These are phyloP conservation scores for Effrenium voratum DNA, from an alignment of 73 alveolate genomes.

Conservation along the genomic window DNA sequence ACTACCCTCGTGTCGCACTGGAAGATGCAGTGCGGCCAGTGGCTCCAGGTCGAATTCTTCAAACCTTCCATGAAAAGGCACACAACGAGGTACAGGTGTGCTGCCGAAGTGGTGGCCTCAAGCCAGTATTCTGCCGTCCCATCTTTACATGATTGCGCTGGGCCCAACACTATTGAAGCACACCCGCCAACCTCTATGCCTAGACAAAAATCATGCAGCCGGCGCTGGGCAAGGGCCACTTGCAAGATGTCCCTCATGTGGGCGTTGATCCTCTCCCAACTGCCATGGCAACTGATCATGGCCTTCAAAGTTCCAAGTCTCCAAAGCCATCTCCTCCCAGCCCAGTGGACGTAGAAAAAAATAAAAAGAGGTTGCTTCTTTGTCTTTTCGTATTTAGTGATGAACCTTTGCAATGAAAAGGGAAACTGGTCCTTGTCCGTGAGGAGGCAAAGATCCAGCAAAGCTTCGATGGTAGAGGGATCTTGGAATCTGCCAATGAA, in stretches of 20 bases:
- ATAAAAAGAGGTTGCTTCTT: too few species aligned
- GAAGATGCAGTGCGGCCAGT: background rate
- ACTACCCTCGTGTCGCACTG: background rate
- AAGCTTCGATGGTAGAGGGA: background rate
- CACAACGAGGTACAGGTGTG: background rate
- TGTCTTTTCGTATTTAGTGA: too few species aligned
- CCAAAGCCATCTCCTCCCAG: conserved; percentile 33
- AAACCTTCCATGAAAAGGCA: background rate
- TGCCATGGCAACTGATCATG: conserved; percentile 37
- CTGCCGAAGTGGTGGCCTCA: background rate
- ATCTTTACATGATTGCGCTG: background rate
- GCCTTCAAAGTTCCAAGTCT: conserved; percentile 33
- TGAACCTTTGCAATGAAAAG: too few species aligned
- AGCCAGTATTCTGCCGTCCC: background rate
- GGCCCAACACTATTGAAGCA: background rate
- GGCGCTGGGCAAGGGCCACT: conserved; percentile 32
- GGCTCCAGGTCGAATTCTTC: background rate
- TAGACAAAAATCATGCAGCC: background rate
- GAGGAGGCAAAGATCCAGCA: conserved; percentile 38
- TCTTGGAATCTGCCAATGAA: conserved; percentile 33
- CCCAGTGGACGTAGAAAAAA: too few species aligned
- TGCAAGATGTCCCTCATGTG: too few species aligned
- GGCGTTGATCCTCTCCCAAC: background rate
- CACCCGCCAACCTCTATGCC: background rate
- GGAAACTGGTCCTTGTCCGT: conserved; percentile 1